Conservation (phyloP, 306 rosid genomes). For the Quercus berberidifolia region DNA sequence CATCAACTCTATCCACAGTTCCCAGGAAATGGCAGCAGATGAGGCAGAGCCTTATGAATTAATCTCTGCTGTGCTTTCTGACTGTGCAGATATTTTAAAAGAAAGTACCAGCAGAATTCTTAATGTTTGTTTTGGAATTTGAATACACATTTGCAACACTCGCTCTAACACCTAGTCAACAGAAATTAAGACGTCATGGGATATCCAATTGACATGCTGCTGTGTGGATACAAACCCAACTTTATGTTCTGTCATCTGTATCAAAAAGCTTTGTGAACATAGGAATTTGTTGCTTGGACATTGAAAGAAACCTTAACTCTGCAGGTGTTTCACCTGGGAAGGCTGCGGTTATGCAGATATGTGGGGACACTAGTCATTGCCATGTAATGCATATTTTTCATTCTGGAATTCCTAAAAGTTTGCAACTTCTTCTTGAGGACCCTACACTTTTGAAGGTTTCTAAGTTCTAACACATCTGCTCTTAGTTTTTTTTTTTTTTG, state of each 20-base stretch:
- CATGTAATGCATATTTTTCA: slow-evolving; percentile 82
- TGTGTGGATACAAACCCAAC: background rate
- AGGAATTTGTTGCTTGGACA: slow-evolving; percentile 16
- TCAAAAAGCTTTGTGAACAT: slow-evolving; percentile 8
- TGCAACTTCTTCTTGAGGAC: slow-evolving; percentile 70
- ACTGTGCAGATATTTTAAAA: background rate
- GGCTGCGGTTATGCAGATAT: slow-evolving; percentile 91
- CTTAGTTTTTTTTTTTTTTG: background rate
- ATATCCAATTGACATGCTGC: background rate
- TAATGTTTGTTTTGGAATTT: background rate
- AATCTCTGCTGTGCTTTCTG: background rate
- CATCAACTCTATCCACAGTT: background rate
- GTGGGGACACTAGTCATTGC: slow-evolving; percentile 49
- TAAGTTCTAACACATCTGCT: slow-evolving; percentile 1
- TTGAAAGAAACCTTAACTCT: slow-evolving; percentile 1
- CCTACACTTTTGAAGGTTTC: slow-evolving; percentile 62
- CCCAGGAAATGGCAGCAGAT: background rate
- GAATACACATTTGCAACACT: too few relatives aligned
- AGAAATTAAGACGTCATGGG: background rate
- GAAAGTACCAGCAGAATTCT: background rate
- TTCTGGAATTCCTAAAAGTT: slow-evolving; percentile 73
- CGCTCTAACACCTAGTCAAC: background rate
- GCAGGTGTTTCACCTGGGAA: slow-evolving; percentile 79
- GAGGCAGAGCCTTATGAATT: background rate
- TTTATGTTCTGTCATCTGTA: background rate